phyloP scores from a whole-genome alignment of 169 alveolate species.

The Cryptosporidium sp. region DNA sequence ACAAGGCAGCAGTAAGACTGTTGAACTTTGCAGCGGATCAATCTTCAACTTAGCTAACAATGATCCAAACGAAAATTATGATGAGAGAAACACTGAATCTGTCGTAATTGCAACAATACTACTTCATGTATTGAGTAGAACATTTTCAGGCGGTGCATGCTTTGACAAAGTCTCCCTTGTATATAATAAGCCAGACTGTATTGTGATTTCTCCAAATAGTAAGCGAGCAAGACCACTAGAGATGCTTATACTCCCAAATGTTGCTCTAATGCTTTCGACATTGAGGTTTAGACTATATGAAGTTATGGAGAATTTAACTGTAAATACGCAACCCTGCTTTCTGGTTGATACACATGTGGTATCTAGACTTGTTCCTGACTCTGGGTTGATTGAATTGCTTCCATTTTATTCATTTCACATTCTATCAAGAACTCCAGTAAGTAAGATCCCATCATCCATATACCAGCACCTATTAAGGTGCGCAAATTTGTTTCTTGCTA shows the following conservation, averaged over 20 bases:
- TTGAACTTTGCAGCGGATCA: constrained; percentile 12
- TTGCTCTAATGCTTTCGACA: constrained; percentile 66
- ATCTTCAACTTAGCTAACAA: neutral
- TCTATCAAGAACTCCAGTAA: constrained; percentile 62
- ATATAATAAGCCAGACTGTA: constrained; percentile 57
- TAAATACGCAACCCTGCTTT: constrained; percentile 40
- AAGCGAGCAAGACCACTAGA: constrained; percentile 71
- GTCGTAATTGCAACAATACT: constrained; percentile 50
- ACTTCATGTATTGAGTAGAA: constrained; percentile 52
- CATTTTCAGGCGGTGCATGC: constrained; percentile 72
- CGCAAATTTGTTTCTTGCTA: constrained; percentile 31
- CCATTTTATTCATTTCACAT: constrained; percentile 42
- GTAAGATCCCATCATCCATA: constrained; percentile 44
- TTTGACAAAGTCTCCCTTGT: constrained; percentile 58
- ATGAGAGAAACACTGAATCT: constrained; percentile 40
- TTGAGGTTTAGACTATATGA: constrained; percentile 63
- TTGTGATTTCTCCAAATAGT: constrained; percentile 68
- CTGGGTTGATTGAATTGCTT: constrained; percentile 19
- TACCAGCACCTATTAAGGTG: neutral
- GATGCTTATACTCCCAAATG: constrained; percentile 58
- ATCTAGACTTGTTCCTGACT: constrained; percentile 52
- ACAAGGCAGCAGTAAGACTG: neutral
- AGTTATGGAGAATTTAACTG: constrained; percentile 31
- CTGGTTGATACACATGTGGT: constrained; percentile 67
- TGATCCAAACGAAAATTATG: constrained; percentile 1